A percentile compares a stretch with the other conserved stretches of the same genome.
Conservation (phyloP, 2,329 filamentous ascomycete genomes). For the Cytospora paraplurivora region DNA sequence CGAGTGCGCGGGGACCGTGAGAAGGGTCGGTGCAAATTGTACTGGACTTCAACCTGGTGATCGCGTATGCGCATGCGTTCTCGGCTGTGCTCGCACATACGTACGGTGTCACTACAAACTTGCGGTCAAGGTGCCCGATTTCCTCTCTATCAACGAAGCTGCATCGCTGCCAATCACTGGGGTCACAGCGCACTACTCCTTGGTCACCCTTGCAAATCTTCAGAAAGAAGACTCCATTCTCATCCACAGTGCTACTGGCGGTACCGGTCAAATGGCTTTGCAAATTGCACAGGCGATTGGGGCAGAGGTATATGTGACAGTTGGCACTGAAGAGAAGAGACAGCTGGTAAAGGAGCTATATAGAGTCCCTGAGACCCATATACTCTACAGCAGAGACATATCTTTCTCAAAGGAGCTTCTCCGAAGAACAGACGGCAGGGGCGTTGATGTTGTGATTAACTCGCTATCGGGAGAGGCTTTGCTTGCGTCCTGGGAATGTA, state of each 20-base stretch:
- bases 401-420: constrained; percentile 7
- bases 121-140: constrained; percentile 8
- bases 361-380: constrained; percentile 1
- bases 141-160: constrained; percentile 10
- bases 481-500: constrained; percentile 8
- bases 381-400: constrained; percentile 8
- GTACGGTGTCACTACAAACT: constrained; percentile 36
- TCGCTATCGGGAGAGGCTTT: constrained; percentile 16
- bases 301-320: constrained; percentile 38
- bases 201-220: constrained; percentile 38
- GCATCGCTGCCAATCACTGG: not conserved
- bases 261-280: constrained; percentile 46
- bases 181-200: constrained; percentile 41
- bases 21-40: constrained; percentile 33
- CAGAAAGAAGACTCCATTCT: constrained; percentile 39
- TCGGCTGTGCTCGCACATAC: constrained; percentile 40
- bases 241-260: constrained; percentile 46
- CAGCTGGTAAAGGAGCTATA: constrained; percentile 32
- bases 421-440: not conserved
- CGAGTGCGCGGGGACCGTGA: constrained; percentile 38
- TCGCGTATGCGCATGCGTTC: constrained; percentile 40
- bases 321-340: constrained; percentile 40
- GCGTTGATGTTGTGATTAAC: constrained; percentile 20
- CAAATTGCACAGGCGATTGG: constrained; percentile 40
- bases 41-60: constrained; percentile 37